Evolutionary conservation across 2,329 filamentous ascomycete species (phyloP), one percentile per base, ranked within the genome.

Genomic region (Botrytis pseudocinerea): DNA sequence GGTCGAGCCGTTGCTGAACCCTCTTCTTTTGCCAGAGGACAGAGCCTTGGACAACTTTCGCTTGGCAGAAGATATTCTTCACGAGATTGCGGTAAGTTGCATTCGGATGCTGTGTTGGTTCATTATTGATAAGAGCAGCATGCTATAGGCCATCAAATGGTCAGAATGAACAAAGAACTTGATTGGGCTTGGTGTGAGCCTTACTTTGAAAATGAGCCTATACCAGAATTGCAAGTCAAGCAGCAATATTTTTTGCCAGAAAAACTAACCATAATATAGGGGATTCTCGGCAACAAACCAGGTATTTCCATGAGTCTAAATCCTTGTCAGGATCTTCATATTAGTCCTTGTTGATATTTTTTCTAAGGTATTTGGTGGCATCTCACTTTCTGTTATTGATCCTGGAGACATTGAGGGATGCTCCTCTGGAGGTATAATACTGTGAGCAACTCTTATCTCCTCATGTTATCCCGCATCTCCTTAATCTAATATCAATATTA

Each of bases 1-100:
- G 64, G 35, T 68, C 46, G 48, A 68, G 64, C 48, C 48, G 16
- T 68, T 68, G 48, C 7, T 68, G n/a, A 57, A 68, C n/a, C 64
- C 64, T 28, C 20, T n/a, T 22, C 25, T 35, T 35, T 57, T 68
- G 18, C 64, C 48, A 68, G 64, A 68, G 48, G 64, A 68, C 48
- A 68, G 48, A 42, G 46, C 64, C 35, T 54, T 68, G 46, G 64
- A 68, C 35, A 54, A 35, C 12, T 68, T 68, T 57, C 48, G 64
- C 48, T n/a, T 68, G 20, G 64, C 64, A 32, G 46, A 54, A 54
- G 18, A 38, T 28, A n/a, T 54, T 28, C 48, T 68, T 38, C 64
- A 68, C 18, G 64, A 68, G 64, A 68, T 48, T 20, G 64, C 64
- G 10, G 64, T 68, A 32, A 54, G 35, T 42, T 40, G 51, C 18